Base-by-base conservation (phyloP, 805 yeast species). In the Ogataea trehalophila region DNA sequence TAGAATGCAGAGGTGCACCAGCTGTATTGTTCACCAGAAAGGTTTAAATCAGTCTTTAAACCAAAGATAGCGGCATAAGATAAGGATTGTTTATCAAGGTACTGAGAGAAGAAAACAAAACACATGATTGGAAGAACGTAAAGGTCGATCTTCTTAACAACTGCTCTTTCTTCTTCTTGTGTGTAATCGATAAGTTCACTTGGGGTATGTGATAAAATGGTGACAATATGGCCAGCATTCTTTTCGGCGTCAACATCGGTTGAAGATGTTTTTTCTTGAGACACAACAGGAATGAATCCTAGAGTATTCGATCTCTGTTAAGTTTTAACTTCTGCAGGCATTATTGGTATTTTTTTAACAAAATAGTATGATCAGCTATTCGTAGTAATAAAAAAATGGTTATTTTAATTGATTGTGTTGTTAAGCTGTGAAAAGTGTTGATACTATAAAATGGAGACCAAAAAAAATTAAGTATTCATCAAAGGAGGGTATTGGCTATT, bases 61-160 rank as follows among this genome's bases (percentile, higher is more conserved):
- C 85, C 86, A 73, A 79, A 60, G 45, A 82, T 71, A 1, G 83
- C 72, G 1, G 85, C 83, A 46, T 48, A 52, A 26, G 59, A 55
- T 14, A 56, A 35, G 5, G 60, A 52, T 29, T 54, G 54, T 45
- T 58, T 58, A 45, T 58, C 62, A 11, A 55, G 33, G 38, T 55
- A 55, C 23, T 55, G 56, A 20, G 50, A 41, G 23, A 52, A 52
- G 36, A 51, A 55, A 5, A 55, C 51, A 14, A 51, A 37, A 35
- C 68, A 66, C 59, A 39, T 50, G 42, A 57, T 55, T 5, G 76
- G 76, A 45, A 72, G 49, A 37, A 72, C 53, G 45, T 59, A 60
- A 52, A 60, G 54, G 53, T 72, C 76, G 18, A 71, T 69, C 47
- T 65, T 73, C 53, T 70, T 60, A 39, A 71, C 59, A 40, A 65